A percentile compares a stretch with the other conserved stretches of the same genome.
phyloP scores from a whole-genome alignment of 495 filamentous ascomycete genomes.

The Cercophora newfieldiana region DNA sequence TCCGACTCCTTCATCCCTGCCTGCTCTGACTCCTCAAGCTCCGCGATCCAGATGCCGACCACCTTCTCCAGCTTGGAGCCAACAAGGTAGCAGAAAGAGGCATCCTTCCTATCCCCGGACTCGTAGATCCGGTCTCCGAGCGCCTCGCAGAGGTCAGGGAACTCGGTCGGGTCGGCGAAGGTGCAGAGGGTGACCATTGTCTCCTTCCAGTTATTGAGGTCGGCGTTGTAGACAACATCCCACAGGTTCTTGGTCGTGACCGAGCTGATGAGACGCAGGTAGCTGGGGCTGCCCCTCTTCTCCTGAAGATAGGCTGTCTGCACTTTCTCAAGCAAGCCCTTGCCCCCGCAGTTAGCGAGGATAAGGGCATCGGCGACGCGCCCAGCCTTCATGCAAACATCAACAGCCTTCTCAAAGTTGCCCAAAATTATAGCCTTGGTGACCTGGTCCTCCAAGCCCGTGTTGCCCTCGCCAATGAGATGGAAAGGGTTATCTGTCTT shows the following conservation, averaged over 20 bases:
- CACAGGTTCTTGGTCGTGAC: slow-evolving; percentile 95
- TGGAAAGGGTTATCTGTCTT: slow-evolving; percentile 55
- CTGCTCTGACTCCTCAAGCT: slow-evolving; percentile 80
- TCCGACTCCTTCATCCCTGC: slow-evolving; percentile 64
- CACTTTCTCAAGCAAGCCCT: slow-evolving; percentile 90
- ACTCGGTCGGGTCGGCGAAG: slow-evolving; percentile 86
- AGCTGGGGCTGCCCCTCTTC: slow-evolving; percentile 80
- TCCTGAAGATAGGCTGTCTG: slow-evolving; percentile 88
- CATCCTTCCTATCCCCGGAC: slow-evolving; percentile 73
- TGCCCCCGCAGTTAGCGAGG: slow-evolving; percentile 94
- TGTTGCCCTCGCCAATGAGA: slow-evolving; percentile 76
- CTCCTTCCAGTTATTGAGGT: slow-evolving; percentile 92
- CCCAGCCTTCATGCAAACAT: slow-evolving; percentile 82
- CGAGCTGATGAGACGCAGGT: slow-evolving; percentile 85
- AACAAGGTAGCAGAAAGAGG: slow-evolving; percentile 91
- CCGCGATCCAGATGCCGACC: slow-evolving; percentile 86
- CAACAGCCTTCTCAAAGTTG: slow-evolving; percentile 85
- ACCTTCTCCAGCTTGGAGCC: slow-evolving; percentile 98
- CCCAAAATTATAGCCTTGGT: slow-evolving; percentile 86
- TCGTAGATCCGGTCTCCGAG: slow-evolving; percentile 91
- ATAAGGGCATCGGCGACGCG: slow-evolving; percentile 96
- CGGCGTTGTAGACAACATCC: slow-evolving; percentile 97
- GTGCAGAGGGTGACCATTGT: slow-evolving; percentile 94
- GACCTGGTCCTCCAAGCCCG: slow-evolving; percentile 78
- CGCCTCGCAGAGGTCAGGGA: slow-evolving; percentile 93